These are phyloP conservation scores for Lasiosphaeria miniovina DNA, from an alignment of 495 filamentous ascomycete species.

Conservation along the genomic window DNA sequence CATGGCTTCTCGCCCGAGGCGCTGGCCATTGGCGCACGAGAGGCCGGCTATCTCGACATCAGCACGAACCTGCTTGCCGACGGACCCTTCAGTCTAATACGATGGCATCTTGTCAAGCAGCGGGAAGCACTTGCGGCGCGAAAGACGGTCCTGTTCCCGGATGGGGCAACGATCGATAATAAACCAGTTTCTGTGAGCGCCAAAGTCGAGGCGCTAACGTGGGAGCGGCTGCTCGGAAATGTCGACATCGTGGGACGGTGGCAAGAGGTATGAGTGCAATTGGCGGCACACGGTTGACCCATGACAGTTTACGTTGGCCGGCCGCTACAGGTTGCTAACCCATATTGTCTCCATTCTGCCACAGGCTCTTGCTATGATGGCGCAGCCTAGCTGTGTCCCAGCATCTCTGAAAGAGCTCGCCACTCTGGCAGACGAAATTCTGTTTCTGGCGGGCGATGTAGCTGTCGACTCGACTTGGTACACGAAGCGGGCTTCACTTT, in stretches of 20 bases:
- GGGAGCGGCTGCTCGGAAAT: constrained; percentile 74
- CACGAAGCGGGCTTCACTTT: constrained; percentile 74
- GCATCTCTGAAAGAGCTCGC: constrained; percentile 76
- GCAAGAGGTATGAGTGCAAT: constrained; percentile 66
- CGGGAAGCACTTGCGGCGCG: constrained; percentile 40
- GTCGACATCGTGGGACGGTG: constrained; percentile 63
- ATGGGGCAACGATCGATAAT: constrained; percentile 26
- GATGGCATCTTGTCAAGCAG: constrained; percentile 74
- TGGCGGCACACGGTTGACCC: background rate
- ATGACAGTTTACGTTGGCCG: background rate
- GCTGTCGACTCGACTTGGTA: constrained; percentile 88
- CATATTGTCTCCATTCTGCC: constrained; percentile 5
- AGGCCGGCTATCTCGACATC: constrained; percentile 81
- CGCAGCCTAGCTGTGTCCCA: constrained; percentile 71
- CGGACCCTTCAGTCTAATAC: constrained; percentile 76
- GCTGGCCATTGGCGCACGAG: constrained; percentile 73
- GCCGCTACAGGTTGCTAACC: background rate
- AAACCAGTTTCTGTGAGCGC: constrained; percentile 35
- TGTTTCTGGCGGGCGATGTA: constrained; percentile 75
- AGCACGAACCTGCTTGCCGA: constrained; percentile 77
- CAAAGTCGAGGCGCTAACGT: constrained; percentile 61
- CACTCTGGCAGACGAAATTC: constrained; percentile 80
- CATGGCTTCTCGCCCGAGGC: constrained; percentile 76
- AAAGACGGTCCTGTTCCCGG: constrained; percentile 25
- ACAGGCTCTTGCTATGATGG: constrained; percentile 86